Base-by-base conservation (phyloP, 2,329 filamentous ascomycete genomes). In the Xylariomycetidae sp. region DNA sequence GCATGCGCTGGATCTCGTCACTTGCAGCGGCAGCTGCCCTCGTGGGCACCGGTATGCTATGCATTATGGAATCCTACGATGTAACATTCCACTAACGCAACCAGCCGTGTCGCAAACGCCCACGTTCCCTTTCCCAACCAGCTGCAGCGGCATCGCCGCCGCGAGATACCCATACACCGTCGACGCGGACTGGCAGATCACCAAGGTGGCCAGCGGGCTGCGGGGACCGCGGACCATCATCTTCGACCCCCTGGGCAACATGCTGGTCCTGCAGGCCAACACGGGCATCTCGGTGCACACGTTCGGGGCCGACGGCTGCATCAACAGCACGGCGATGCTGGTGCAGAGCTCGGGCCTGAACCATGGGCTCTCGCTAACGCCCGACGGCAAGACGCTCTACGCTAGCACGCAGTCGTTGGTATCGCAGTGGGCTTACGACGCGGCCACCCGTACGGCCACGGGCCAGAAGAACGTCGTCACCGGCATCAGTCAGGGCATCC, bases 341-440 rank as follows among this genome's bases (percentile, higher is more conserved):
- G 29, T 53, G 19, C 34, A 38, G 18, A 47, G 44, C 34, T n/a
- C 43, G 11, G 40, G 40, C 25, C 44, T 55, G 16, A 77, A 77
- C 38, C 64, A 67, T 41, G 63, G 62, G 15, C 50, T 67, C 33
- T 55, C 55, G 10, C 50, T 67, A 10, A 62, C 58, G 1, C 50
- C 53, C 3, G 60, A 66, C 44, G 57, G 60, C 11, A 59, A 51
- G 30, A 66, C 57, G 12, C 38, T 66, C 26, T 67, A 63, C 33
- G 58, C 58, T 4, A 77, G 74, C 12, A 69, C 64, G 5, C 49
- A 63, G 7, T 64, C 68, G 30, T 60, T 59, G 11, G 70, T 72
- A 11, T 79, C 63, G 49, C 58, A 69, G 3, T 82, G 75, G 72
- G 50, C 59, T 25, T 82, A 82, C 46, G 64, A 79, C 50, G 51